Evolutionary conservation across 768 basidiomycete genomes (phyloP).

Genomic region (Artomyces pyxidatus): DNA sequence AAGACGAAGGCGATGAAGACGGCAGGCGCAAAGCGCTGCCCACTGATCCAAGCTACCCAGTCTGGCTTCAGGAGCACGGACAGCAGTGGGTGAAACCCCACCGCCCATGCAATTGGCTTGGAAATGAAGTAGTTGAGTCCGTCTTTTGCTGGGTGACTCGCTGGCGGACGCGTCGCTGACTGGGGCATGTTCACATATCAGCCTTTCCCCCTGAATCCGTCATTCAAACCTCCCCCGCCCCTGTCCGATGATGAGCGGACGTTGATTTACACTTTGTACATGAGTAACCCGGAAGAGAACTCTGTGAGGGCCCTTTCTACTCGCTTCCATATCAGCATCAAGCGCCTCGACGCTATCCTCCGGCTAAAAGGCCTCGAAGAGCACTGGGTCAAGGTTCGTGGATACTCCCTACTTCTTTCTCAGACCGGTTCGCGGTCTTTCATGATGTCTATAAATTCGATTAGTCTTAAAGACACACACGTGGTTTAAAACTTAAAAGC

Average conservation of each 20-base stretch:
- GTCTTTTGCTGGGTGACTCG: slow-evolving; percentile 14
- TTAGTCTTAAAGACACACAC: slow-evolving; percentile 88
- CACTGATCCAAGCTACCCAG: not conserved
- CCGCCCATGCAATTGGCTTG: slow-evolving; percentile 54
- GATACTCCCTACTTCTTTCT: slow-evolving; percentile 6
- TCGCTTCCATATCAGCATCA: slow-evolving; percentile 57
- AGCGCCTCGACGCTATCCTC: slow-evolving; percentile 77
- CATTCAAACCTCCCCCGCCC: slow-evolving; percentile 75
- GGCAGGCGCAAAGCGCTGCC: not conserved
- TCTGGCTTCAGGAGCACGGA: slow-evolving; percentile 9
- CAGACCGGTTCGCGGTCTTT: slow-evolving; percentile 20
- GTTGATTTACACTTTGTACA: slow-evolving; percentile 52
- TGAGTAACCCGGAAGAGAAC: slow-evolving; percentile 47
- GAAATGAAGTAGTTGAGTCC: slow-evolving; percentile 44
- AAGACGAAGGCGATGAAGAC: slow-evolving; percentile 13
- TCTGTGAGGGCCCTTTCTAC: slow-evolving; percentile 54
- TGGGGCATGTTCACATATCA: slow-evolving; percentile 23
- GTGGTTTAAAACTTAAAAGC: slow-evolving; percentile 60
- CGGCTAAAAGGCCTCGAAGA: slow-evolving; percentile 73
- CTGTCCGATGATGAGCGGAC: slow-evolving; percentile 54
- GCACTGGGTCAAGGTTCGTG: slow-evolving; percentile 62
- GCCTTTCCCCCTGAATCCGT: slow-evolving; percentile 84
- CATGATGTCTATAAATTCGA: slow-evolving; percentile 64
- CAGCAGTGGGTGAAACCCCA: slow-evolving; percentile 9
- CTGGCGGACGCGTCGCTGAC: slow-evolving; percentile 5